Evolutionary conservation across 75 land plant genomes (phyloP).

Genomic region (Chamaecyparis obtusa): DNA sequence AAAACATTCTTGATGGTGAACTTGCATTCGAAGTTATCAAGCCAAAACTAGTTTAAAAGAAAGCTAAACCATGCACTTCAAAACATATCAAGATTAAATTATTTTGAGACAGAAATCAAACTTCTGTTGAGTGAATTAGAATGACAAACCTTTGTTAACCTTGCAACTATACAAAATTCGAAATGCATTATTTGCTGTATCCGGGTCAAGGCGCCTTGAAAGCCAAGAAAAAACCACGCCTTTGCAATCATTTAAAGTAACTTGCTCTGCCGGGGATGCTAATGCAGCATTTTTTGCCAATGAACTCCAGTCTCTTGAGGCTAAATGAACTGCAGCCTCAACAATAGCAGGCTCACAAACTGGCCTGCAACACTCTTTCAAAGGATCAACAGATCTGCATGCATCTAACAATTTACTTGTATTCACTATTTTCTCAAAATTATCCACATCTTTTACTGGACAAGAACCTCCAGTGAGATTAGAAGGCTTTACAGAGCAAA

Average conservation of each 20-base stretch:
- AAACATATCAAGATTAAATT: background rate
- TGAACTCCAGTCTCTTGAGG: slow-evolving; percentile 23
- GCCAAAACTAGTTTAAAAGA: background rate
- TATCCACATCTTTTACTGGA: slow-evolving; percentile 60
- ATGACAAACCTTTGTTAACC: slow-evolving; percentile 81
- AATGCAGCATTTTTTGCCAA: slow-evolving; percentile 18
- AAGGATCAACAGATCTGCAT: slow-evolving; percentile 81
- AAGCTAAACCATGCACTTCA: background rate
- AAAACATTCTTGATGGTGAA: background rate
- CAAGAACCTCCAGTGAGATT: slow-evolving; percentile 91
- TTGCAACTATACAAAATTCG: slow-evolving; percentile 83
- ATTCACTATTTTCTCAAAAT: slow-evolving; percentile 73
- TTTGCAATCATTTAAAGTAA: slow-evolving; percentile 76
- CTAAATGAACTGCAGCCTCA: slow-evolving; percentile 74
- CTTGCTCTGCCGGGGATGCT: slow-evolving; percentile 25
- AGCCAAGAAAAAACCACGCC: slow-evolving; percentile 90
- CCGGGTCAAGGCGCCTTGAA: slow-evolving; percentile 53
- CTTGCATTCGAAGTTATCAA: slow-evolving; percentile 1
- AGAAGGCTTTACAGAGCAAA: slow-evolving; percentile 72
- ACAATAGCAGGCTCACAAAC: slow-evolving; percentile 71
- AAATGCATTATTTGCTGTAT: slow-evolving; percentile 72
- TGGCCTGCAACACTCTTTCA: slow-evolving; percentile 94
- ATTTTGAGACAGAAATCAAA: background rate
- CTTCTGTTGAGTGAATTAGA: background rate
- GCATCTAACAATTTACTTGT: slow-evolving; percentile 70